A percentile compares a stretch with the other conserved stretches of the same genome.
Evolutionary conservation across 768 basidiomycete species (phyloP).

Genomic region (Myochromella boudieri): DNA sequence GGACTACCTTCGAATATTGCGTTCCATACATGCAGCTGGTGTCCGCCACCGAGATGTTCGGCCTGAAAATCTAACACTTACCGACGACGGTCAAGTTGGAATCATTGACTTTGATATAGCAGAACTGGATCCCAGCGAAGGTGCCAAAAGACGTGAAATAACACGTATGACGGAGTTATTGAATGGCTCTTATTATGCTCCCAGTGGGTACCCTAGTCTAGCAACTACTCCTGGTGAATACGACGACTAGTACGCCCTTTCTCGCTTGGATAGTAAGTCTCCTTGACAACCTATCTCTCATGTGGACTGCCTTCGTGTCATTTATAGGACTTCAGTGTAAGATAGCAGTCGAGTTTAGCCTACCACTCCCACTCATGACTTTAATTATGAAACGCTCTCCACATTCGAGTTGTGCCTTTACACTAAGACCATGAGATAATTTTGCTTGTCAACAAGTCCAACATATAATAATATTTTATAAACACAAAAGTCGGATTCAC

Average conservation of each 20-base stretch:
- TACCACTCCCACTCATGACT: no score
- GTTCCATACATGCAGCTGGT: conserved; percentile 5
- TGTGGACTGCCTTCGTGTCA: no score
- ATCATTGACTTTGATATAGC: conserved; percentile 11
- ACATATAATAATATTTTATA: no score
- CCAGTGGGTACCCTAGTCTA: not conserved
- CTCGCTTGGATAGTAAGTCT: not conserved
- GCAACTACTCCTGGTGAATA: not conserved
- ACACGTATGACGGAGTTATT: not conserved
- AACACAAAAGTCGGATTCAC: no score
- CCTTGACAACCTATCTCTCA: not conserved
- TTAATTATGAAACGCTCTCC: no score
- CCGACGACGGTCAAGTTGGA: not conserved
- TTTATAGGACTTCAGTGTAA: no score
- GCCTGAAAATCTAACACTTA: not conserved
- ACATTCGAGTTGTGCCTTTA: no score
- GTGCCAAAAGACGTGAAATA: conserved; percentile 7
- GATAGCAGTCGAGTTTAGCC: no score
- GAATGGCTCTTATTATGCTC: not conserved
- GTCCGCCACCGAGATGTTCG: conserved; percentile 6
- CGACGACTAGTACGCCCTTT: no score
- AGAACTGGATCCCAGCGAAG: not conserved
- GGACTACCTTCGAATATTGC: conserved; percentile 4
- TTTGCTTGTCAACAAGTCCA: no score
- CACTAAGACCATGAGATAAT: no score